phyloP scores from a whole-genome alignment of 2,329 filamentous ascomycete genomes.

The Sarocladiaceae sp. region DNA sequence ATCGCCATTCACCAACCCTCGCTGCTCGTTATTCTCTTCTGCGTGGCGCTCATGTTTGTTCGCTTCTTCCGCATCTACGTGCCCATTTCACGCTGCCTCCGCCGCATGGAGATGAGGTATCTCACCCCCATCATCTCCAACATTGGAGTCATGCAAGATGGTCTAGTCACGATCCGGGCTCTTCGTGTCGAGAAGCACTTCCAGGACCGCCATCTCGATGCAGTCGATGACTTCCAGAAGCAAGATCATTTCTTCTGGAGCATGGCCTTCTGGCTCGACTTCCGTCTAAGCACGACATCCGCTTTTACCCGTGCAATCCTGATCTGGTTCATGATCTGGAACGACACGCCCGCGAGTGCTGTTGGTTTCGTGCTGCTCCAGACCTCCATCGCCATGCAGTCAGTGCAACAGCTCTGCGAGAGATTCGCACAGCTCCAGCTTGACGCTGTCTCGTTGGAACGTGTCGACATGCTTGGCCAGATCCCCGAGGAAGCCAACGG shows the following conservation, averaged over 20 bases:
- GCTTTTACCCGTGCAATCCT: conserved; percentile 67
- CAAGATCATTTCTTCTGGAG: conserved; percentile 97
- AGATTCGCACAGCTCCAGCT: conserved; percentile 82
- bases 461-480: conserved; percentile 73
- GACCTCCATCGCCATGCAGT: conserved; percentile 28
- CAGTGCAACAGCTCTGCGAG: conserved; percentile 56
- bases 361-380: conserved; percentile 75
- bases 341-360: conserved; percentile 67
- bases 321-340: conserved; percentile 67
- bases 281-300: conserved; percentile 58
- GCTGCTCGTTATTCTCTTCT: conserved; percentile 66
- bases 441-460: conserved; percentile 85
- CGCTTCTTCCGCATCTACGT: conserved; percentile 71
- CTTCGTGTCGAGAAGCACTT: conserved; percentile 75
- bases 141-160: conserved; percentile 81
- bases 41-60: conserved; percentile 63
- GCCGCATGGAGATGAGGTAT: conserved; percentile 83
- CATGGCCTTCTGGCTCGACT: conserved; percentile 77
- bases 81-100: conserved; percentile 74
- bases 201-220: conserved; percentile 69
- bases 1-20: conserved; percentile 73
- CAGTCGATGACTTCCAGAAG: conserved; percentile 84
- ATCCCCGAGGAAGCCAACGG: conserved; percentile 70
- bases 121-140: conserved; percentile 86
- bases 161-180: conserved; percentile 78